phyloP scores from a whole-genome alignment of 257 asterid species.

The Misopates orontium region DNA sequence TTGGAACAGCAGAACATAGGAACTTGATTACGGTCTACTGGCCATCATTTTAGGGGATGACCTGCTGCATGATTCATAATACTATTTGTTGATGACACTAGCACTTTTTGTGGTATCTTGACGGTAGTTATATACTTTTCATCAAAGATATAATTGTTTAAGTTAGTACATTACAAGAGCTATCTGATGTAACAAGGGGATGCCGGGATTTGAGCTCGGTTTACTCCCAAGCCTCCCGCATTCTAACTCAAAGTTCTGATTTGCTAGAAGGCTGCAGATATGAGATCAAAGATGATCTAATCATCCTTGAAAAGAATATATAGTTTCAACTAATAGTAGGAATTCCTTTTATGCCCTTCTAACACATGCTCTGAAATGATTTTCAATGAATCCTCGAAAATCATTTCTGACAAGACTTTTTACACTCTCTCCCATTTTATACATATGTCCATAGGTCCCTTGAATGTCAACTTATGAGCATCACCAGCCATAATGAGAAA shows the following conservation, averaged over 20 bases:
- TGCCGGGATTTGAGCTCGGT: constrained; percentile 11
- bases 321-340: not conserved
- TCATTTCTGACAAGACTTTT: not conserved
- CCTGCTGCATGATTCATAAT: constrained; percentile 9
- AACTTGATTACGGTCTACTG: not conserved
- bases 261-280: not conserved
- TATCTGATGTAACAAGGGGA: constrained; percentile 5
- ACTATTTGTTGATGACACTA: constrained; percentile 8
- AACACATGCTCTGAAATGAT: constrained; percentile 3
- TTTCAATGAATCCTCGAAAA: not conserved
- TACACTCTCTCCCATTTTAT: constrained; percentile 8
- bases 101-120: not conserved
- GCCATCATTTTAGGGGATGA: constrained; percentile 6
- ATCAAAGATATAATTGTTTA: not conserved
- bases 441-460: constrained; percentile 14
- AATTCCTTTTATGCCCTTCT: not conserved
- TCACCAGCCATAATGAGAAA: constrained; percentile 15
- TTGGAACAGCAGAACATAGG: not conserved
- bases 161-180: not conserved
- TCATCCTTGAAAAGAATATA: not conserved
- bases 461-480: constrained; percentile 17
- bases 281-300: not conserved
- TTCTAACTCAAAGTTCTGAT: not conserved
- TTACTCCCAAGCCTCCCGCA: not conserved
- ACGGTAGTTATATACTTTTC: not conserved